Conservation (phyloP, 129 eudicot species). For the Lonicera japonica region DNA sequence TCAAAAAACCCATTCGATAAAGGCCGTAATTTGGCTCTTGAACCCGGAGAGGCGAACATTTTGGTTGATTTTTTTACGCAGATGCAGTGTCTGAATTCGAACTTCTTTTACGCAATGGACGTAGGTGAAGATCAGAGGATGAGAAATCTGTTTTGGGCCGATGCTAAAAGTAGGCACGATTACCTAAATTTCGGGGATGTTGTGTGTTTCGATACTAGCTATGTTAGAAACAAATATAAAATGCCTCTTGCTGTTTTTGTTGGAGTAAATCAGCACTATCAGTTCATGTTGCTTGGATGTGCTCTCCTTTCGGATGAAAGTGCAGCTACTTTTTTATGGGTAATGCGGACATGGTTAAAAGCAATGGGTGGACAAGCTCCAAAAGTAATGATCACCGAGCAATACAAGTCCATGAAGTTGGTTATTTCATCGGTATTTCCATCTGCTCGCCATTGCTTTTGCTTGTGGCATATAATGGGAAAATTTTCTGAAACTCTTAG, state of each 20-base stretch:
- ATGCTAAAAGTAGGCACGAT: slow-evolving; percentile 86
- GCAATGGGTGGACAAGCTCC: slow-evolving; percentile 85
- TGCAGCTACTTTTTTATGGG: slow-evolving; percentile 63
- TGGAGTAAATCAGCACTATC: slow-evolving; percentile 96
- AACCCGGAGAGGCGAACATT: slow-evolving; percentile 55
- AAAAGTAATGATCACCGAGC: slow-evolving; percentile 66
- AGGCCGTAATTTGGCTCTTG: slow-evolving; percentile 52
- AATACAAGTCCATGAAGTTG: slow-evolving; percentile 43
- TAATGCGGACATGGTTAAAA: slow-evolving; percentile 69
- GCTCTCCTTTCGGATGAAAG: slow-evolving; percentile 76
- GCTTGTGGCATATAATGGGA: slow-evolving; percentile 71
- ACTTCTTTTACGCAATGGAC: slow-evolving; percentile 87
- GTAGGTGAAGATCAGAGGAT: slow-evolving; percentile 71
- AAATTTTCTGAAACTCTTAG: slow-evolving; percentile 60
- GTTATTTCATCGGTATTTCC: slow-evolving; percentile 61
- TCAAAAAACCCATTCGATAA: slow-evolving; percentile 48
- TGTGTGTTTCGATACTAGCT: slow-evolving; percentile 75
- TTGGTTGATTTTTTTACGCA: slow-evolving; percentile 55
- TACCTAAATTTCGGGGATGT: slow-evolving; percentile 64
- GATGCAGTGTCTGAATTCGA: slow-evolving; percentile 80
- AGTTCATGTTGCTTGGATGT: slow-evolving; percentile 89
- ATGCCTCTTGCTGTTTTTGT: slow-evolving; percentile 84
- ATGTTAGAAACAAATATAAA: slow-evolving; percentile 65
- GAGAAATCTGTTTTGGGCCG: slow-evolving; percentile 72
- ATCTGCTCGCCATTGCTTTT: slow-evolving; percentile 55